A percentile compares a stretch with the other conserved stretches of the same genome.
Conservation (phyloP, 2,329 filamentous ascomycete genomes). For the Pseudophaeomoniella oleicola region DNA sequence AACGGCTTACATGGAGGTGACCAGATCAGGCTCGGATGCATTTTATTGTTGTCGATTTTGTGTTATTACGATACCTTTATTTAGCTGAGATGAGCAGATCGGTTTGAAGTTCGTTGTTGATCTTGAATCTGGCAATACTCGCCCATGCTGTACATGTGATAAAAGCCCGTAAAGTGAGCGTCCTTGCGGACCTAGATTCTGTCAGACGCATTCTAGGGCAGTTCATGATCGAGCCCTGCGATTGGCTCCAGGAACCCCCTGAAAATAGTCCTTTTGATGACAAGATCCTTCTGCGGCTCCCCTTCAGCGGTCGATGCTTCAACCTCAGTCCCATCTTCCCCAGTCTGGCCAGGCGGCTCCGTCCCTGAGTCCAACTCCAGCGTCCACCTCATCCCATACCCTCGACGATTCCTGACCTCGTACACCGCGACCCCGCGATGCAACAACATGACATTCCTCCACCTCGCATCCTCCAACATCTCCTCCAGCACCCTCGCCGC, state of each 20-base stretch:
- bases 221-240: background rate
- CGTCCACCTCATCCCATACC: slow-evolving; percentile 13
- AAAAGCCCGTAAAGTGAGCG: no score
- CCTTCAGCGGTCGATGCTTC: background rate
- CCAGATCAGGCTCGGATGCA: no score
- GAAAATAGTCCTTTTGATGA: background rate
- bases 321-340: background rate
- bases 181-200: no score
- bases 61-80: no score
- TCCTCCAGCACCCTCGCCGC: slow-evolving; percentile 8
- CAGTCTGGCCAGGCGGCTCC: background rate
- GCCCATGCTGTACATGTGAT: no score
- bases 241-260: background rate
- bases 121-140: no score
- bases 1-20: no score
- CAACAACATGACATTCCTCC: slow-evolving; percentile 13
- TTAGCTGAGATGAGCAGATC: no score
- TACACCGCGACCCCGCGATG: slow-evolving; percentile 12
- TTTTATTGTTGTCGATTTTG: no score
- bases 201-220: no score
- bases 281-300: background rate
- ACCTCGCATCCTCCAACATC: slow-evolving; percentile 8
- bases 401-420: slow-evolving; percentile 10
- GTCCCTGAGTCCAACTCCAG: slow-evolving; percentile 6
- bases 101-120: no score